Evolutionary conservation across 1,139 yeast species (phyloP).

Genomic region (Protomyces inundatus): DNA sequence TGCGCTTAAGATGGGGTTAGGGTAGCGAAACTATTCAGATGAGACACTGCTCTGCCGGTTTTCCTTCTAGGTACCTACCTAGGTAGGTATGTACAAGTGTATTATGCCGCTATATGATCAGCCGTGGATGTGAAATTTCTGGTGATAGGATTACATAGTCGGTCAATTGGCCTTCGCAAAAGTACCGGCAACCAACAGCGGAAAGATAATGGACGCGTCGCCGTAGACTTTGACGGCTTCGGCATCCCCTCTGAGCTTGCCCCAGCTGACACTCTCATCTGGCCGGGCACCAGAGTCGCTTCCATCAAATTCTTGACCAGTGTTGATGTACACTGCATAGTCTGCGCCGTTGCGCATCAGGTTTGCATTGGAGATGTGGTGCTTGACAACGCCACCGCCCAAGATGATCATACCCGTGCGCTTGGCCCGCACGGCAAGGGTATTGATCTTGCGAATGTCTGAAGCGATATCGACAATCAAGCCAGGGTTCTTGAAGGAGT

Average conservation of each 20-base stretch:
- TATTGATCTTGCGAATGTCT: slow-evolving; percentile 83
- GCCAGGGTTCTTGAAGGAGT: slow-evolving; percentile 92
- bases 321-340: slow-evolving; percentile 90
- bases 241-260: slow-evolving; percentile 93
- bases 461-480: slow-evolving; percentile 85
- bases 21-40: background rate
- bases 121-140: no score
- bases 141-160: no score
- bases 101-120: no score
- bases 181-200: slow-evolving; percentile 94
- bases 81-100: no score
- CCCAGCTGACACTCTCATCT: slow-evolving; percentile 98
- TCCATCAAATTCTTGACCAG: slow-evolving; percentile 98
- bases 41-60: background rate
- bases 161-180: slow-evolving; percentile 50
- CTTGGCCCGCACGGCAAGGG: slow-evolving; percentile 93
- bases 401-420: slow-evolving; percentile 91
- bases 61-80: no score
- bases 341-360: slow-evolving; percentile 99
- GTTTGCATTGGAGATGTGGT: slow-evolving; percentile 96
- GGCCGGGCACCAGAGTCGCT: slow-evolving; percentile 99
- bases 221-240: slow-evolving; percentile 85
- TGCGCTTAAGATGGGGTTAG: background rate
- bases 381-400: slow-evolving; percentile 96
- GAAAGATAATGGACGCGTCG: slow-evolving; percentile 94